These are phyloP conservation scores for Zoysia pacifica DNA, from an alignment of 176 grass and related monocot genomes.

Conservation along the genomic window DNA sequence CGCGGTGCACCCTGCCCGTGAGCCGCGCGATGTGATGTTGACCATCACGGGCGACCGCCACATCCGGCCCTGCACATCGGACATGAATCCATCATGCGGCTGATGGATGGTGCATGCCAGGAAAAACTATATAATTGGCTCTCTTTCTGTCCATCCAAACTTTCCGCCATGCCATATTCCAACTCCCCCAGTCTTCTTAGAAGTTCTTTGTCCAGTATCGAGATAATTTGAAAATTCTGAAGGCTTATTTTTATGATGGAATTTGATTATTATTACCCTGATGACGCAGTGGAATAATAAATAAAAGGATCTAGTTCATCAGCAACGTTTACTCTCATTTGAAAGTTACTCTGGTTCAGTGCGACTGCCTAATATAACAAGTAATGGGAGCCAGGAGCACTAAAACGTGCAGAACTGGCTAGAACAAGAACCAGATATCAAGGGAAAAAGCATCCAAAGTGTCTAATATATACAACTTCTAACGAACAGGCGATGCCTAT, in stretches of 20 bases:
- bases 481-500: too few relatives aligned
- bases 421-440: neutral
- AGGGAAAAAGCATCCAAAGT: neutral
- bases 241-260: neutral
- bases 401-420: neutral
- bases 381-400: neutral
- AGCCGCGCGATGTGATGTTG: slow-evolving; percentile 74
- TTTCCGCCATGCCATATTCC: slow-evolving; percentile 10
- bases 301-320: too few relatives aligned
- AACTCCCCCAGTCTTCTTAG: neutral
- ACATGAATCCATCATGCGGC: slow-evolving; percentile 61
- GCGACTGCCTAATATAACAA: neutral
- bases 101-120: neutral
- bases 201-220: too few relatives aligned
- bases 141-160: neutral
- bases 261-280: too few relatives aligned
- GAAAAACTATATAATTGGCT: neutral
- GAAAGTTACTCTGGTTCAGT: neutral
- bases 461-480: neutral
- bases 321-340: too few relatives aligned
- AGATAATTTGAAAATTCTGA: neutral
- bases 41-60: slow-evolving; percentile 55
- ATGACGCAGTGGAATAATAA: too few relatives aligned
- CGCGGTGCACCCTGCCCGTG: slow-evolving; percentile 49
- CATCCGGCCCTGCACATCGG: slow-evolving; percentile 55